Conservation (phyloP, 1,284 basidiomycete species). For the Cryptococcus sp. region DNA sequence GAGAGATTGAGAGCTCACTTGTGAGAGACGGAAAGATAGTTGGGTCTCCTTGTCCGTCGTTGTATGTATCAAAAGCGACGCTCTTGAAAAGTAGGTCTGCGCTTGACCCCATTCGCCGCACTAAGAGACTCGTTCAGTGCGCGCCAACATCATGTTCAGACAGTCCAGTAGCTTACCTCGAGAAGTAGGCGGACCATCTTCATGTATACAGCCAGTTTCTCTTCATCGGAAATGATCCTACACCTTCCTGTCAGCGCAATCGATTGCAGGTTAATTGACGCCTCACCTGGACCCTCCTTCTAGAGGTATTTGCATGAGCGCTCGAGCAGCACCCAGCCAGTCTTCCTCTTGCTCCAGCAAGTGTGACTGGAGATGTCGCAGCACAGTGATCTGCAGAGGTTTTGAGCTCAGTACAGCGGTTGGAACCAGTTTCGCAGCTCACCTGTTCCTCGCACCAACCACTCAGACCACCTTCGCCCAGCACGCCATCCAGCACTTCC, state of each 20-base stretch:
- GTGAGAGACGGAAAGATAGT: constrained; percentile 80
- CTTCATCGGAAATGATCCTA: constrained; percentile 73
- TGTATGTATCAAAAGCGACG: constrained; percentile 82
- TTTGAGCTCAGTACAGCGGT: too few relatives aligned
- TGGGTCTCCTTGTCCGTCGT: constrained; percentile 73
- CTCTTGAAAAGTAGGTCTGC: constrained; percentile 94
- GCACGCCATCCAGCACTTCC: constrained; percentile 42
- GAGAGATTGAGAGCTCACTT: constrained; percentile 45
- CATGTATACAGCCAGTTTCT: constrained; percentile 87
- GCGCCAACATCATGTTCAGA: not conserved
- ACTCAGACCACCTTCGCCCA: constrained; percentile 56
- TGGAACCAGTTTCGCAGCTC: constrained; percentile 35
- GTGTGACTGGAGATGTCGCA: constrained; percentile 84
- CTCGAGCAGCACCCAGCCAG: constrained; percentile 86
- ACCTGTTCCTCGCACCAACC: constrained; percentile 93
- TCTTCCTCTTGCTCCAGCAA: constrained; percentile 87
- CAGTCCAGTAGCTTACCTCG: constrained; percentile 62
- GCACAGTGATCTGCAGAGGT: constrained; percentile 66
- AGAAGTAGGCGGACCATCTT: constrained; percentile 92
- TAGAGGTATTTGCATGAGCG: constrained; percentile 85
- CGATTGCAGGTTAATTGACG: not conserved
- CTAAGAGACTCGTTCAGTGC: constrained; percentile 25
- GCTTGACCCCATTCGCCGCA: constrained; percentile 67
- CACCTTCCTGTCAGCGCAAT: too few relatives aligned
- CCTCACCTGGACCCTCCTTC: constrained; percentile 84